Conservation (phyloP, 371 early-diverging fungal species). For the Lichtheimia hyalospora region DNA sequence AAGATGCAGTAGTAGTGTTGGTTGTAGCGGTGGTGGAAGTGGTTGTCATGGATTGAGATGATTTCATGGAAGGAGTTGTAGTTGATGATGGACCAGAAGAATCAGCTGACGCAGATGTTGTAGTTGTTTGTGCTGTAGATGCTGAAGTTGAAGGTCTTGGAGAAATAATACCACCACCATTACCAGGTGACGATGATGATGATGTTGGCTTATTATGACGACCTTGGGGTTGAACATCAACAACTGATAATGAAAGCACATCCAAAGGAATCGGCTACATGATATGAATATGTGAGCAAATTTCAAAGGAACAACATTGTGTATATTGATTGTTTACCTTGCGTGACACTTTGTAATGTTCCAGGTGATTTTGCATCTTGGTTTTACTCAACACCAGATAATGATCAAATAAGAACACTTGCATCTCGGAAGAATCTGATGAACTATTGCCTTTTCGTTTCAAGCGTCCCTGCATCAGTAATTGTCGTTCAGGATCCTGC, state of each 20-base stretch:
- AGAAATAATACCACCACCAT: neutral
- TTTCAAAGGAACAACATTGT: constrained; percentile 34
- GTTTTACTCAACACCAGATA: constrained; percentile 78
- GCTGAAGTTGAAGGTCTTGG: constrained; percentile 17
- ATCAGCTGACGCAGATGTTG: neutral
- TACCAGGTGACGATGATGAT: neutral
- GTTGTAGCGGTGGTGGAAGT: constrained; percentile 46
- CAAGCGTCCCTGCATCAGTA: constrained; percentile 80
- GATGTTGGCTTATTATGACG: no score
- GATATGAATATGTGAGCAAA: constrained; percentile 52
- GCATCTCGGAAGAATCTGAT: constrained; percentile 65
- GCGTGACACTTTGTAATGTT: constrained; percentile 31
- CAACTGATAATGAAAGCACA: constrained; percentile 14
- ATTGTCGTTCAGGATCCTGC: constrained; percentile 64
- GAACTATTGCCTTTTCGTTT: constrained; percentile 61
- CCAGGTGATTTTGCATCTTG: constrained; percentile 23
- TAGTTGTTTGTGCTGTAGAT: constrained; percentile 14
- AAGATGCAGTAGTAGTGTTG: constrained; percentile 17
- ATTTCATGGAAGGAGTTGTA: neutral
- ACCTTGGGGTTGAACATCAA: constrained; percentile 4
- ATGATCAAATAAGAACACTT: constrained; percentile 89
- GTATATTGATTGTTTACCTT: constrained; percentile 47
- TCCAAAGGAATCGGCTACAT: constrained; percentile 22
- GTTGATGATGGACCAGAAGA: neutral
- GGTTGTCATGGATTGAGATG: neutral